These are phyloP conservation scores for Anthostomella pinea DNA, from an alignment of 2,329 filamentous ascomycete genomes.

Conservation along the genomic window DNA sequence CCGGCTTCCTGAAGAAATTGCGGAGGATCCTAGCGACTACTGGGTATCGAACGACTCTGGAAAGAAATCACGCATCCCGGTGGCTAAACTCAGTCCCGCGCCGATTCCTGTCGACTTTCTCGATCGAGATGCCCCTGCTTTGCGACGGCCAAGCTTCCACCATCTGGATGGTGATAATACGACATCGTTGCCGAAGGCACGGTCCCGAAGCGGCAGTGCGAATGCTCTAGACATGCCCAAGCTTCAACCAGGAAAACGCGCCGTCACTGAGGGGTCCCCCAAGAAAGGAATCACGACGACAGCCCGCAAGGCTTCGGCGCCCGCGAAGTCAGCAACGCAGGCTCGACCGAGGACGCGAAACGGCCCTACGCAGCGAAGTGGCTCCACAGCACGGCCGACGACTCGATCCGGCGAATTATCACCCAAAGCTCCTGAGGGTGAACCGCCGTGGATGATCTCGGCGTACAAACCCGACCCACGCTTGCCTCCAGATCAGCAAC, in stretches of 20 bases:
- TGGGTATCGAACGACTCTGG: constrained; percentile 49
- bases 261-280: constrained; percentile 50
- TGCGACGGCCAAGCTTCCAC: constrained; percentile 58
- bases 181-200: constrained; percentile 58
- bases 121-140: constrained; percentile 69
- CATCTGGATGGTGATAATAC: constrained; percentile 54
- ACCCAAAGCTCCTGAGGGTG: constrained; percentile 75
- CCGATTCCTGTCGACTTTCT: constrained; percentile 70
- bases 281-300: constrained; percentile 44
- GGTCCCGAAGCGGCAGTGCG: constrained; percentile 68
- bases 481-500: constrained; percentile 89
- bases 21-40: constrained; percentile 55
- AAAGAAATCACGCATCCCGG: constrained; percentile 79
- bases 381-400: constrained; percentile 53
- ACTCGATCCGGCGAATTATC: constrained; percentile 60
- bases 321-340: constrained; percentile 39
- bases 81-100: constrained; percentile 74
- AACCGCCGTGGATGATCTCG: constrained; percentile 90
- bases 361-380: constrained; percentile 47
- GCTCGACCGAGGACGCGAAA: constrained; percentile 63
- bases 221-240: constrained; percentile 48
- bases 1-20: constrained; percentile 74
- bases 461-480: constrained; percentile 96
- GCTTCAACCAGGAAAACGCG: constrained; percentile 36
- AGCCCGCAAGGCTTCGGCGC: constrained; percentile 45